Percentiles rank a stretch among this genome's conserved stretches.
Conservation (phyloP, 306 rosid species). For the Cucumis cinereus region DNA sequence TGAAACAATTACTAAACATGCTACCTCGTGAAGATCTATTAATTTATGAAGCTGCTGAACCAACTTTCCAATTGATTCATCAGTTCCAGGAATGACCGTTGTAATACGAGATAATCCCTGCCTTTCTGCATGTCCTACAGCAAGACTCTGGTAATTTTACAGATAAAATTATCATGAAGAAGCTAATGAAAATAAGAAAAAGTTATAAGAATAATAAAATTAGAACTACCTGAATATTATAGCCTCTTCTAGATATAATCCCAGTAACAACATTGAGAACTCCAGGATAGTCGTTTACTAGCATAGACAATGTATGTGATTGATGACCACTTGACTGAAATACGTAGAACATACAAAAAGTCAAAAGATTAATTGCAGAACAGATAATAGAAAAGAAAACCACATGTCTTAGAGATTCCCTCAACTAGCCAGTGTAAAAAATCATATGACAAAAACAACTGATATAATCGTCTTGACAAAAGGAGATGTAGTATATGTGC, state of each 20-base stretch:
- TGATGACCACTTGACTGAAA: conserved; percentile 39
- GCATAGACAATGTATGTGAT: conserved; percentile 50
- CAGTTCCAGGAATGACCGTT: conserved; percentile 51
- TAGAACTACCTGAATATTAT: conserved; percentile 47
- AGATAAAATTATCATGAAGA: background rate
- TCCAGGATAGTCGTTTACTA: conserved; percentile 43
- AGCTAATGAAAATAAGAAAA: background rate
- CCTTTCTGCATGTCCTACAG: conserved; percentile 54
- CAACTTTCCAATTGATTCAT: conserved; percentile 41
- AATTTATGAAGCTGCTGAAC: conserved; percentile 47
- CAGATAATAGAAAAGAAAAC: background rate
- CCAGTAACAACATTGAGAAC: conserved; percentile 51
- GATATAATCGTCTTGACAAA: background rate
- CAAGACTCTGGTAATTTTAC: conserved; percentile 28
- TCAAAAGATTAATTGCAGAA: background rate
- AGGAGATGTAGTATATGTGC: background rate
- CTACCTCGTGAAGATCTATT: conserved; percentile 48
- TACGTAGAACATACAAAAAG: background rate
- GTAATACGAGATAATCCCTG: conserved; percentile 51
- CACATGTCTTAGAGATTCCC: background rate
- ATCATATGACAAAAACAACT: background rate
- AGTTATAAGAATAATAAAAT: background rate
- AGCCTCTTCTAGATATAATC: conserved; percentile 50
- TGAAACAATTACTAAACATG: background rate
- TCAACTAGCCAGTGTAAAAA: background rate